phyloP scores from a whole-genome alignment of 164 flowering plant species.

The Stephania japonica region DNA sequence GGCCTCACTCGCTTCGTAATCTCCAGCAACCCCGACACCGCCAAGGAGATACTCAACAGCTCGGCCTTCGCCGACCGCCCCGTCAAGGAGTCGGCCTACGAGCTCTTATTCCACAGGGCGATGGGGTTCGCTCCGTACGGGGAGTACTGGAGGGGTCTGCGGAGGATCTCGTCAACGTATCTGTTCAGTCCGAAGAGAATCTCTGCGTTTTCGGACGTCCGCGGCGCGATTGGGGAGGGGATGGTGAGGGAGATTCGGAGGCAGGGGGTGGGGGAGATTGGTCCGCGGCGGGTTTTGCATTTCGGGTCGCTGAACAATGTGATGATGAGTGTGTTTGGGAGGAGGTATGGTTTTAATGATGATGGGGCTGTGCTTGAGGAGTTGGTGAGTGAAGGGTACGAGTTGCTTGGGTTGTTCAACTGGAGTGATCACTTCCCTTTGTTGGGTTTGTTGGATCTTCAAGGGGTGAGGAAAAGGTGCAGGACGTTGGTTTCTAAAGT shows the following conservation, averaged over 20 bases:
- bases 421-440: slow-evolving; percentile 44
- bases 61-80: slow-evolving; percentile 57
- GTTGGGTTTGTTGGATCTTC: slow-evolving; percentile 33
- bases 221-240: slow-evolving; percentile 19
- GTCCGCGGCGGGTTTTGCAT: too few species aligned
- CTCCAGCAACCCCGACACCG: slow-evolving; percentile 39
- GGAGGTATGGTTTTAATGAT: slow-evolving; percentile 20
- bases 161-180: slow-evolving; percentile 45
- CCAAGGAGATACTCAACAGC: slow-evolving; percentile 42
- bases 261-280: slow-evolving; percentile 19
- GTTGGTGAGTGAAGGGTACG: slow-evolving; percentile 50
- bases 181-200: slow-evolving; percentile 47
- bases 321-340: slow-evolving; percentile 47
- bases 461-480: slow-evolving; percentile 32
- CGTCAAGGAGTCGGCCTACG: slow-evolving; percentile 55
- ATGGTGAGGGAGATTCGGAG: slow-evolving; percentile 25
- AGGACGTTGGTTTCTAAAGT: slow-evolving; percentile 23
- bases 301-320: slow-evolving; percentile 38
- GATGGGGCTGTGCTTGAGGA: slow-evolving; percentile 27
- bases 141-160: slow-evolving; percentile 50
- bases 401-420: slow-evolving; percentile 39
- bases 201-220: slow-evolving; percentile 17
- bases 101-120: slow-evolving; percentile 51
- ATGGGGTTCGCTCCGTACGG: slow-evolving; percentile 66
- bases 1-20: slow-evolving; percentile 50